Evolutionary conservation across 805 yeast species (phyloP).

Genomic region (Metschnikowia orientalis): DNA sequence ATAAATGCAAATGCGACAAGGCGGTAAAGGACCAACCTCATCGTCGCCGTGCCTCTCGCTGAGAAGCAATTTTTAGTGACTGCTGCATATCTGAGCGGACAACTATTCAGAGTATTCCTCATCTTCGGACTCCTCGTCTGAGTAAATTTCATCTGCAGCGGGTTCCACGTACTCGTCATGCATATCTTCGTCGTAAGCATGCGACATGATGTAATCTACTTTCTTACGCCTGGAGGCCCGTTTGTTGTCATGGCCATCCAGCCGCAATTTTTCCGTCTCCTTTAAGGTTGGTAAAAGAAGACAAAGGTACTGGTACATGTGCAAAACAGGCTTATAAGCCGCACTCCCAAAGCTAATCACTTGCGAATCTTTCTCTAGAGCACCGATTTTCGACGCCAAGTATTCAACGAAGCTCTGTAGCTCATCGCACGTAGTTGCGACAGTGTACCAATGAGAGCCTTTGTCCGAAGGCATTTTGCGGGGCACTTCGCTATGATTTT

Average conservation of each 20-base stretch:
- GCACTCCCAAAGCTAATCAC: slow-evolving; percentile 18
- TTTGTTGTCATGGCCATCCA: slow-evolving; percentile 3
- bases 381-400: slow-evolving; percentile 22
- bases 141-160: slow-evolving; percentile 12
- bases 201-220: slow-evolving; percentile 11
- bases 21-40: too few relatives aligned
- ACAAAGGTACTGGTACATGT: slow-evolving; percentile 28
- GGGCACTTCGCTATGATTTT: slow-evolving; percentile 26
- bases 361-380: slow-evolving; percentile 5
- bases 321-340: slow-evolving; percentile 25
- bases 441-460: slow-evolving; percentile 29
- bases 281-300: slow-evolving; percentile 25
- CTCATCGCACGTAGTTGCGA: slow-evolving; percentile 30
- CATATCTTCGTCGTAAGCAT: slow-evolving; percentile 10
- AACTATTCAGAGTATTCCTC: slow-evolving; percentile 10
- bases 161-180: slow-evolving; percentile 7
- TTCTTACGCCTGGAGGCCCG: slow-evolving; percentile 15
- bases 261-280: slow-evolving; percentile 12
- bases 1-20: too few relatives aligned
- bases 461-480: slow-evolving; percentile 9
- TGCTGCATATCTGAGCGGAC: too few relatives aligned
- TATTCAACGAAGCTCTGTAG: slow-evolving; percentile 25
- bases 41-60: too few relatives aligned
- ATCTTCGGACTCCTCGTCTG: slow-evolving; percentile 11
- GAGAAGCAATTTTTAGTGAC: too few relatives aligned